These are phyloP conservation scores for Fraxinus floribunda DNA, from an alignment of 305 asterid species.

Conservation along the genomic window DNA sequence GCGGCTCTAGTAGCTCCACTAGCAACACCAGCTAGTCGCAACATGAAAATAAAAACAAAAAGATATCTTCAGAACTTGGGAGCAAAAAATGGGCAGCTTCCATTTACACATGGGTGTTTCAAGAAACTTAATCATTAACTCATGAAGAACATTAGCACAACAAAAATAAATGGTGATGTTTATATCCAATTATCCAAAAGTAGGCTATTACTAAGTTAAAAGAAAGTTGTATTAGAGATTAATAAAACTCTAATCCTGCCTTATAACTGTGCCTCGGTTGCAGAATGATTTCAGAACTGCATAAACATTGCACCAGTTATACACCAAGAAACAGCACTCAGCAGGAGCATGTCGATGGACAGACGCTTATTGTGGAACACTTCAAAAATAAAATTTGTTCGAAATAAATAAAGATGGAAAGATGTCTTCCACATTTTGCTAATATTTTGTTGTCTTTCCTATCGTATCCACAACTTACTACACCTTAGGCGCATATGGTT, in stretches of 20 bases:
- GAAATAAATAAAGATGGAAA: neutral
- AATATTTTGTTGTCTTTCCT: neutral
- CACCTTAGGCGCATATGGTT: neutral
- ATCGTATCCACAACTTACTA: neutral
- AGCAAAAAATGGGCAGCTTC: neutral
- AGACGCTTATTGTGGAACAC: neutral
- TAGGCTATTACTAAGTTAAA: neutral
- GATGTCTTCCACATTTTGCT: neutral
- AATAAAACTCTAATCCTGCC: neutral
- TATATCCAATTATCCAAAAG: neutral
- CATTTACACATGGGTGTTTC: neutral
- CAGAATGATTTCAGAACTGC: neutral
- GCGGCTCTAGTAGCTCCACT: conserved; percentile 99
- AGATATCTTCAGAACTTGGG: conserved; percentile 12
- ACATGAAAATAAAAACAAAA: conserved; percentile 20
- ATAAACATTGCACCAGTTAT: neutral
- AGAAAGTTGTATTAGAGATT: neutral
- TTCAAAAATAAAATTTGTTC: neutral
- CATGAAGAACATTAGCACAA: neutral
- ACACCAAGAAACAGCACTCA: neutral
- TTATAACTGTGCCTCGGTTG: neutral
- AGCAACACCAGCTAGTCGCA: conserved; percentile 85
- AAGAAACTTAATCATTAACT: neutral
- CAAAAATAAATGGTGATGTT: neutral
- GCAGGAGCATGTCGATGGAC: neutral